Percentiles rank a stretch among this genome's conserved stretches.
Conservation (phyloP, 345 rosid species). For the Geranium rotundifolium region DNA sequence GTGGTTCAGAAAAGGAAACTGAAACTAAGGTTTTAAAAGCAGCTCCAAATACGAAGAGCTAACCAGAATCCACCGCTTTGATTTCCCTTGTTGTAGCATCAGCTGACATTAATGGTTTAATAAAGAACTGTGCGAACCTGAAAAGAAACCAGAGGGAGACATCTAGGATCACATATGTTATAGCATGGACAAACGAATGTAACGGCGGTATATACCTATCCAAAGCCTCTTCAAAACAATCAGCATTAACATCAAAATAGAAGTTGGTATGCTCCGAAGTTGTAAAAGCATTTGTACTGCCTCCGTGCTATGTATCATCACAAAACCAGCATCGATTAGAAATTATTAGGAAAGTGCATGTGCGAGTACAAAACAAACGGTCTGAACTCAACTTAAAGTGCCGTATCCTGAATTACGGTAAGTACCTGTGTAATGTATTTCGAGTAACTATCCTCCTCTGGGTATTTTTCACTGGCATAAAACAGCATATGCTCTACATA, state of each 20-base stretch:
- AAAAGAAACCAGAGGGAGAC: constrained; percentile 13
- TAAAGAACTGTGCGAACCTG: constrained; percentile 88
- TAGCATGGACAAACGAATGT: neutral
- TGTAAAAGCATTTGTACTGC: constrained; percentile 75
- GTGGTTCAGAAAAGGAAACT: neutral
- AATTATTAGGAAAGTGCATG: neutral
- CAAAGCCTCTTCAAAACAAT: constrained; percentile 74
- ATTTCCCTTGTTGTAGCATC: constrained; percentile 90
- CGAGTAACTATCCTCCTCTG: constrained; percentile 78
- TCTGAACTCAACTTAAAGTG: neutral
- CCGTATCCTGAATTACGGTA: neutral
- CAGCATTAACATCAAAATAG: constrained; percentile 60
- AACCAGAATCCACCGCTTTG: constrained; percentile 94
- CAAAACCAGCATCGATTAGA: neutral
- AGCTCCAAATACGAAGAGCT: constrained; percentile 6
- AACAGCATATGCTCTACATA: constrained; percentile 86
- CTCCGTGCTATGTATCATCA: constrained; percentile 62
- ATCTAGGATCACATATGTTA: constrained; percentile 4
- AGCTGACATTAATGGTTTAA: constrained; percentile 82
- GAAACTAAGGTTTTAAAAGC: neutral
- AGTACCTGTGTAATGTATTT: constrained; percentile 70
- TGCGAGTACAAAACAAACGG: neutral
- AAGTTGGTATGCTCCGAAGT: constrained; percentile 65
- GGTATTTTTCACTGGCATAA: constrained; percentile 85
- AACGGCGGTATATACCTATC: constrained; percentile 43